Evolutionary conservation across 805 yeast species (phyloP).

Genomic region (Deakozyma indianensis): DNA sequence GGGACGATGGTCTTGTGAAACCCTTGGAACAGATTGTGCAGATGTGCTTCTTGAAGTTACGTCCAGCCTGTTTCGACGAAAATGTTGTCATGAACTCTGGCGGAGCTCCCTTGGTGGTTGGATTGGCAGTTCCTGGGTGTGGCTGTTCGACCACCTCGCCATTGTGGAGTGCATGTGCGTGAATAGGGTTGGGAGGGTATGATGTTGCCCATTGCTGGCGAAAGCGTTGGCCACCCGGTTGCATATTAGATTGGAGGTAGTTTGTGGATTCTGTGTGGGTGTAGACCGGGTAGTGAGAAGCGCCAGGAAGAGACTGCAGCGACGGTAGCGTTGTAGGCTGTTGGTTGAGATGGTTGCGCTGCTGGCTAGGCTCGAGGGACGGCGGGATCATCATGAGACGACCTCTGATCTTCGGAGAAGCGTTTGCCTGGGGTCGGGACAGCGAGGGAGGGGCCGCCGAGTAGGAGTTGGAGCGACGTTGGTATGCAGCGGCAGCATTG

Average conservation of each 20-base stretch:
- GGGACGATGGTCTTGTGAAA: conserved; percentile 72
- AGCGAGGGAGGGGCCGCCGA: background rate
- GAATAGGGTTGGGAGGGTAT: background rate
- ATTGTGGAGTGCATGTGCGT: background rate
- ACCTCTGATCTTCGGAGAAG: background rate
- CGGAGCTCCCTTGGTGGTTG: conserved; percentile 1
- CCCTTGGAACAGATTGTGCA: conserved; percentile 51
- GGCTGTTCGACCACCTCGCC: background rate
- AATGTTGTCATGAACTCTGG: conserved; percentile 9
- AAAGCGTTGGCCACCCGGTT: background rate
- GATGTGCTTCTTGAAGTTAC: conserved; percentile 16
- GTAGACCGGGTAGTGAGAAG: background rate
- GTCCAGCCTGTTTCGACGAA: conserved; percentile 7
- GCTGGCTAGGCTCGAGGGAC: background rate
- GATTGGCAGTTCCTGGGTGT: background rate
- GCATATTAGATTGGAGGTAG: background rate
- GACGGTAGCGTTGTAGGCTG: background rate
- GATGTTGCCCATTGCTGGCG: background rate
- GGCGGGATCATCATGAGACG: background rate
- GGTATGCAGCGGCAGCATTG: background rate
- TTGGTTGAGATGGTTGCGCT: background rate
- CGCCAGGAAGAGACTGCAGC: background rate
- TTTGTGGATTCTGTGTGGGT: background rate
- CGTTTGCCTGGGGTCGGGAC: background rate
- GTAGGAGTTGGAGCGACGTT: background rate